Evolutionary conservation across 176 grass and related monocot genomes (phyloP).

Genomic region (Oryza meridionalis): DNA sequence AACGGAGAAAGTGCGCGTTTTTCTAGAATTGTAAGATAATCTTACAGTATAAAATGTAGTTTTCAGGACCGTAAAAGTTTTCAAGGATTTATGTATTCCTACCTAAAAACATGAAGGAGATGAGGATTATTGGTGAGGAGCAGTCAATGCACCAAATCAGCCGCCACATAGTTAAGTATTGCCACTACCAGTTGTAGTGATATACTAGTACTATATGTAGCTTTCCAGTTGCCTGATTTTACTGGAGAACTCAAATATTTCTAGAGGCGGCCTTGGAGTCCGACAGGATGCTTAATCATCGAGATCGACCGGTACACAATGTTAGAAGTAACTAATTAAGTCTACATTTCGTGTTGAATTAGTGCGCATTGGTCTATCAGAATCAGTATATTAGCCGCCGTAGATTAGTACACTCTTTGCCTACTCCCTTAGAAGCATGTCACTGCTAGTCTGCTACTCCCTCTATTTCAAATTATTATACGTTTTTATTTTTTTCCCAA

Average conservation of each 20-base stretch:
- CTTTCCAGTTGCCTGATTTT: slow-evolving; percentile 5
- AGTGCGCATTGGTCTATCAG: not conserved
- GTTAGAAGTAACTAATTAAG: not conserved
- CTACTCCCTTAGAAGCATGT: not conserved
- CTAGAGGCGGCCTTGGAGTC: not conserved
- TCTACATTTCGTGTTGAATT: not conserved
- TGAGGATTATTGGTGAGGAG: not conserved
- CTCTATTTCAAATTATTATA: too few species aligned
- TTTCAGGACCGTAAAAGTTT: too few species aligned
- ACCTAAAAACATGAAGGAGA: not conserved
- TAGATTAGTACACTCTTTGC: not conserved
- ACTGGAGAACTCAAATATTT: not conserved
- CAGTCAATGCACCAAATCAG: slow-evolving; percentile 3
- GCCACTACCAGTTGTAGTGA: not conserved
- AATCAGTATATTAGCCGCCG: not conserved
- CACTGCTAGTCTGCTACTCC: not conserved
- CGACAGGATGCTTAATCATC: not conserved
- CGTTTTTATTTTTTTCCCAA: too few species aligned
- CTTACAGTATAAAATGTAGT: too few species aligned
- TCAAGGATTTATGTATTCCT: not conserved
- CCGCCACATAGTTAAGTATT: not conserved
- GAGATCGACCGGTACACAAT: not conserved
- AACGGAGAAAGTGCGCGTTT: too few species aligned
- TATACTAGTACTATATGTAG: not conserved
- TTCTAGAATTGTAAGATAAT: too few species aligned